Conservation (phyloP, 2,329 filamentous ascomycete genomes). For the Fusarium verticillioides region DNA sequence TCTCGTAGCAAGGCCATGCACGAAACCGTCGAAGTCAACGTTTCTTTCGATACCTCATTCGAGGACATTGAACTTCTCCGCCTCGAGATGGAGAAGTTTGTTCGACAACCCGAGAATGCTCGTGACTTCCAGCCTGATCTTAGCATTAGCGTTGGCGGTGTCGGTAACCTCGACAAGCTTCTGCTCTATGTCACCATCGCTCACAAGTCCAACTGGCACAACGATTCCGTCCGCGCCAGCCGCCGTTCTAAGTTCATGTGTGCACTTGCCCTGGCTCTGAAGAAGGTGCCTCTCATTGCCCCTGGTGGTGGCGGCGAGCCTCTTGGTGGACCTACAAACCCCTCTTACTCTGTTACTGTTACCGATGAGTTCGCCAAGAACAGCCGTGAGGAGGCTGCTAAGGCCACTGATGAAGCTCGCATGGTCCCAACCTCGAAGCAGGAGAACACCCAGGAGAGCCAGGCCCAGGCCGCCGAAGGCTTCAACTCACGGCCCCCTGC, state of each 20-base stretch:
- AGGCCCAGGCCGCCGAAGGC: constrained; percentile 58
- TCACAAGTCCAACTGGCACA: constrained; percentile 94
- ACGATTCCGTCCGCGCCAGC: constrained; percentile 82
- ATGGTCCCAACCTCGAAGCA: constrained; percentile 64
- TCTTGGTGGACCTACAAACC: constrained; percentile 76
- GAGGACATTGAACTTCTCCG: constrained; percentile 90
- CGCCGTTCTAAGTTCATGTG: constrained; percentile 97
- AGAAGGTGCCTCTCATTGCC: constrained; percentile 85
- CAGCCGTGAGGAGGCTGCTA: constrained; percentile 68
- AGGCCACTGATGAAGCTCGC: constrained; percentile 72
- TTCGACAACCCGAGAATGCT: constrained; percentile 82
- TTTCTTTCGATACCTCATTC: constrained; percentile 87
- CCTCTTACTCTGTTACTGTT: constrained; percentile 82
- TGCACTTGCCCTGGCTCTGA: constrained; percentile 84
- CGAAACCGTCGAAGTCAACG: constrained; percentile 81
- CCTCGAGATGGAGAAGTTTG: constrained; percentile 85
- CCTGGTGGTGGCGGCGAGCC: constrained; percentile 77
- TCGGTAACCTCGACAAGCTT: constrained; percentile 89
- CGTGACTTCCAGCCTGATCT: constrained; percentile 93
- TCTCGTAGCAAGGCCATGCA: constrained; percentile 92
- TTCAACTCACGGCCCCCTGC: constrained; percentile 55
- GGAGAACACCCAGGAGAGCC: constrained; percentile 48
- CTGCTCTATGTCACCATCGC: constrained; percentile 84
- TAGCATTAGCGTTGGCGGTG: constrained; percentile 78
- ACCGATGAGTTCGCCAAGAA: constrained; percentile 73